phyloP scores from a whole-genome alignment of 2,329 filamentous ascomycete genomes.

The Penicillium janthinellum region DNA sequence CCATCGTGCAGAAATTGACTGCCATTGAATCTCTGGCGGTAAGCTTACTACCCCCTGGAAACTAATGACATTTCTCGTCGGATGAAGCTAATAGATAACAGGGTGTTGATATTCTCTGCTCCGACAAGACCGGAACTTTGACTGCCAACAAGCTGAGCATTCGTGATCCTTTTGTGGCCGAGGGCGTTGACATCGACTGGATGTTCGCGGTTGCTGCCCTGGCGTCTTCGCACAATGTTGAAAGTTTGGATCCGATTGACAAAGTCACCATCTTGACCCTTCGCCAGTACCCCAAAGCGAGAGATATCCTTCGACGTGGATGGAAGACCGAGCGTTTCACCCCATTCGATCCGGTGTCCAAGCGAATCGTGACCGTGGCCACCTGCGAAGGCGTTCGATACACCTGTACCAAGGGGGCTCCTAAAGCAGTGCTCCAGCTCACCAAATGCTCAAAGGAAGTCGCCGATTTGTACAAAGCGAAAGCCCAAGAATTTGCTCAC shows the following conservation, averaged over 20 bases:
- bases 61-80: neutral
- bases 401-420: conserved; percentile 75
- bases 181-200: conserved; percentile 78
- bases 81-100: conserved; percentile 23
- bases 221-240: conserved; percentile 76
- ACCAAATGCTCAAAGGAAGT: conserved; percentile 67
- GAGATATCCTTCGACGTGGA: conserved; percentile 71
- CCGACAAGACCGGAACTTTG: conserved; percentile 80
- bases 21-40: conserved; percentile 74
- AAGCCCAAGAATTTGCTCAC: conserved; percentile 73
- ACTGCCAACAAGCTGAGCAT: conserved; percentile 66
- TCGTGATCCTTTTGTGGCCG: conserved; percentile 74
- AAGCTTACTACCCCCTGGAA: conserved; percentile 16
- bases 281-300: conserved; percentile 72
- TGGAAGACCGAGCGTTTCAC: conserved; percentile 78
- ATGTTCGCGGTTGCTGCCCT: conserved; percentile 80
- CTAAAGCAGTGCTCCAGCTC: conserved; percentile 71
- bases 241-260: conserved; percentile 76
- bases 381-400: conserved; percentile 69
- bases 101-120: conserved; percentile 76
- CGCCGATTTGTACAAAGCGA: conserved; percentile 67
- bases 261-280: conserved; percentile 76
- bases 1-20: conserved; percentile 77
- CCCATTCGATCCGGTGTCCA: conserved; percentile 72
- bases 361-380: conserved; percentile 73